Evolutionary conservation across 371 early-diverging fungal genomes (phyloP).

Genomic region (Mortierella sp.): DNA sequence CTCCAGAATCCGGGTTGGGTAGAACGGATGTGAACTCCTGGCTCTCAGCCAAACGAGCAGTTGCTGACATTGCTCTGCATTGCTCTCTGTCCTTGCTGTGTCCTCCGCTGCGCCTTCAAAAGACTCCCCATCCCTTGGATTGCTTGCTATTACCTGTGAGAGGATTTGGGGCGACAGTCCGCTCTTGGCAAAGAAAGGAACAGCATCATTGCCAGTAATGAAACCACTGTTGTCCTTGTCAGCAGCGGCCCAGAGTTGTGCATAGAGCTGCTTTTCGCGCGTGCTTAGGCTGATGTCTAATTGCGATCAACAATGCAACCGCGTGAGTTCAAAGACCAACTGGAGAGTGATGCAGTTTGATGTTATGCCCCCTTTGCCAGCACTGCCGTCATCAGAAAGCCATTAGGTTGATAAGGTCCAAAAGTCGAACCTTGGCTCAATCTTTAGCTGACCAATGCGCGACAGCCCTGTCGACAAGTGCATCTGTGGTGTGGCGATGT

Average conservation of each 20-base stretch:
- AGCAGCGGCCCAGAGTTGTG: constrained; percentile 72
- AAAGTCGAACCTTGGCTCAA: too few relatives aligned
- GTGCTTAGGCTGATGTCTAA: constrained; percentile 58
- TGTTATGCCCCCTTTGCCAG: too few relatives aligned
- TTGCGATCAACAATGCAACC: too few relatives aligned
- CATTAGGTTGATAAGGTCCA: not conserved
- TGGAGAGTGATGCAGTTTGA: not conserved
- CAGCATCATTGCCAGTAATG: constrained; percentile 80
- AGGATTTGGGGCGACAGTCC: constrained; percentile 72
- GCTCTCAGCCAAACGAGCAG: too few relatives aligned
- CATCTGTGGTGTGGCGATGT: not conserved
- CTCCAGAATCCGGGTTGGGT: too few relatives aligned
- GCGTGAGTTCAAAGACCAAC: not conserved
- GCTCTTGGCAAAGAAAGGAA: constrained; percentile 83
- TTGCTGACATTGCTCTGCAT: too few relatives aligned
- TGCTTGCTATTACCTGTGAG: constrained; percentile 64
- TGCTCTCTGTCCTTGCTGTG: too few relatives aligned
- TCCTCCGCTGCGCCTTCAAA: too few relatives aligned
- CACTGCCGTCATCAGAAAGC: too few relatives aligned
- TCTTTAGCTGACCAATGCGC: too few relatives aligned
- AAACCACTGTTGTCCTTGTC: constrained; percentile 76
- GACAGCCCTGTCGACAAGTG: not conserved
- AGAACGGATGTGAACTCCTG: too few relatives aligned
- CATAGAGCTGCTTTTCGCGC: constrained; percentile 75
- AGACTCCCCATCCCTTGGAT: too few relatives aligned